Evolutionary conservation across 2,329 filamentous ascomycete species (phyloP), one percentile per base, ranked within the genome.

Genomic region (Lasiodiplodia sp.): DNA sequence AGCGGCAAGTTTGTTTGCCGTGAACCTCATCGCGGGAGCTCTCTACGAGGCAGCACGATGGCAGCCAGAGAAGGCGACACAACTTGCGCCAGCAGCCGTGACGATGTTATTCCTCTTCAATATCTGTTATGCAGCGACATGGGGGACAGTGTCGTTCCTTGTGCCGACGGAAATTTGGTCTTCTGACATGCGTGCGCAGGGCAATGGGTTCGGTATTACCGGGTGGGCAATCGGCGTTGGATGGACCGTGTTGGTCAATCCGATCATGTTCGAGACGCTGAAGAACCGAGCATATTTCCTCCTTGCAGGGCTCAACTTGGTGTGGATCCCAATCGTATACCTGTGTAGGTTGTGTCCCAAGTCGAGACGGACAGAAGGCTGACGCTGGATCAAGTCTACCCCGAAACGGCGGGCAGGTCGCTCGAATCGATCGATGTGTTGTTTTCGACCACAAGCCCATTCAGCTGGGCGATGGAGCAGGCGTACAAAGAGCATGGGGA

Each of bases 201-300:
- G 87, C 8, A 87, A 88, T 72, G 85, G 85, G 8, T 87, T 88
- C 71, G 84, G 84, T 21, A 87, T 89, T 69, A 85, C 85, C 2
- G 86, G 87, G 1, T 89, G 87, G 87, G 86, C 87, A 21, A 82
- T 87, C 68, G 87, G 86, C 47, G 83, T 85, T 10, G 86, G 86
- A 44, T 83, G 84, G 83, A 87, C 86, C 1, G 81, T 81, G 2
- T 78, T 87, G 57, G 82, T 87, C 70, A 87, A 78, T 71, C 84
- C 83, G 31, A 84, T 87, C 73, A 85, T 87, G 81, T 84, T 87
- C 69, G 76, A 73, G 52, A 76, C 76, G n/a, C 72, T 86, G 25
- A 78, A 80, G 69, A 84, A 80, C 70, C 79, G 81, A 10, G 86
- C 83, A 0, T 87, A 86, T 71, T 83, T 87, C 71, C 79, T 87